Percentiles rank a stretch among this genome's conserved stretches.
Conservation (phyloP, 805 yeast species). For the Candida fluviatilis region DNA sequence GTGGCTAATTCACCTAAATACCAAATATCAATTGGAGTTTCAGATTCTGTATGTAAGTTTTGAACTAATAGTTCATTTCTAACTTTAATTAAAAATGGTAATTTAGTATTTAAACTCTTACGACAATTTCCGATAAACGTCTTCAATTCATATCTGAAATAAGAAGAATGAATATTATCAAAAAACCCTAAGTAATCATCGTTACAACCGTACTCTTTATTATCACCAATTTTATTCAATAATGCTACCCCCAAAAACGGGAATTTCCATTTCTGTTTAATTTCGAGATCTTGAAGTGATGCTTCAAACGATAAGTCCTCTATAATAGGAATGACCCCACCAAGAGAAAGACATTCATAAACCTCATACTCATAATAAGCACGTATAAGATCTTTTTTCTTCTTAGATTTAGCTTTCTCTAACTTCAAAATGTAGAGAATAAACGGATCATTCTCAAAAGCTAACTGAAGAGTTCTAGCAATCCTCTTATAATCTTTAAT, state of each 20-base stretch:
- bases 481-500: conserved; percentile 51
- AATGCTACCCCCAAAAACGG: conserved; percentile 54
- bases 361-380: conserved; percentile 52
- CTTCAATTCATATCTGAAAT: conserved; percentile 33
- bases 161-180: conserved; percentile 25
- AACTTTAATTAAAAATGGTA: conserved; percentile 41
- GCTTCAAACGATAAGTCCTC: conserved; percentile 44
- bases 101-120: conserved; percentile 48
- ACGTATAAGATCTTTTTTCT: conserved; percentile 36
- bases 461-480: conserved; percentile 48
- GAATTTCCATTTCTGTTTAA: conserved; percentile 22
- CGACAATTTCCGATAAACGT: conserved; percentile 39
- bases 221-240: conserved; percentile 28
- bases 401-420: conserved; percentile 15
- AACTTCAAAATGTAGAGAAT: conserved; percentile 39
- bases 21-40: conserved; percentile 37
- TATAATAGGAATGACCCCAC: conserved; percentile 48
- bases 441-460: conserved; percentile 54
- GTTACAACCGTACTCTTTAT: not conserved
- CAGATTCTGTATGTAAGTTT: conserved; percentile 21
- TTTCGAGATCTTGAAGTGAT: conserved; percentile 18
- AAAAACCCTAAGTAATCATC: conserved; percentile 17
- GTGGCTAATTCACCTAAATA: conserved; percentile 58
- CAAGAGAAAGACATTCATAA: conserved; percentile 47
- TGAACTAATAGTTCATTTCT: conserved; percentile 42